Conservation (phyloP, 306 rosid species). For the Cicer arietinum region DNA sequence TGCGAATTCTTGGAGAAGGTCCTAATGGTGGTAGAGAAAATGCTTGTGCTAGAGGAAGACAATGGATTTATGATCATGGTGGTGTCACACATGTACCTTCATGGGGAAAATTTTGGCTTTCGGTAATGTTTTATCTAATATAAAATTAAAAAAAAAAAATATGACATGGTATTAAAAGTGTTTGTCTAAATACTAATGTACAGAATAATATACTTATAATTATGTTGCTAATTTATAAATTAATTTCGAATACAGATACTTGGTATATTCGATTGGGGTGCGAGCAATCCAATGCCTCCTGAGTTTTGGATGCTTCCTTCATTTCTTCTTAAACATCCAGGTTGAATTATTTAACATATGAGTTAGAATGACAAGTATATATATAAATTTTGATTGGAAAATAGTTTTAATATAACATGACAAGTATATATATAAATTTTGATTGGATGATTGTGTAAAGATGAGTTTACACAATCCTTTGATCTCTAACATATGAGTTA, state of each 20-base stretch:
- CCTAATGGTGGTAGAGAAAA: conserved; percentile 55
- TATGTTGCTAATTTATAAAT: not conserved
- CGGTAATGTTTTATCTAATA: conserved; percentile 45
- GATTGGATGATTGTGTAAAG: no score
- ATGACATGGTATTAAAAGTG: no score
- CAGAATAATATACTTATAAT: not conserved
- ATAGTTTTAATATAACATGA: no score
- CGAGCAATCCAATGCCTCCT: conserved; percentile 84
- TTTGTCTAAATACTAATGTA: not conserved
- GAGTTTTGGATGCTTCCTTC: conserved; percentile 87
- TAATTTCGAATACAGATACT: conserved; percentile 53
- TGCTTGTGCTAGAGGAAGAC: conserved; percentile 66
- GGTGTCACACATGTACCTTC: conserved; percentile 61
- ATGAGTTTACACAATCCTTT: no score
- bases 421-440: no score
- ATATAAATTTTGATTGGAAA: no score
- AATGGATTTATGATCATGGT: conserved; percentile 77
- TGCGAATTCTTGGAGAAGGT: conserved; percentile 72
- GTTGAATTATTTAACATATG: no score
- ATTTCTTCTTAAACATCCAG: conserved; percentile 72
- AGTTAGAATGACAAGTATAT: no score
- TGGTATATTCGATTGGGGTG: conserved; percentile 72
- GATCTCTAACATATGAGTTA: not conserved
- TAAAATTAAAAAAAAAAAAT: not conserved
- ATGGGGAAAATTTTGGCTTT: conserved; percentile 86